Evolutionary conservation across 2,329 filamentous ascomycete genomes (phyloP), one percentile per base, ranked within the genome.

Genomic region (Colletotrichum horii): DNA sequence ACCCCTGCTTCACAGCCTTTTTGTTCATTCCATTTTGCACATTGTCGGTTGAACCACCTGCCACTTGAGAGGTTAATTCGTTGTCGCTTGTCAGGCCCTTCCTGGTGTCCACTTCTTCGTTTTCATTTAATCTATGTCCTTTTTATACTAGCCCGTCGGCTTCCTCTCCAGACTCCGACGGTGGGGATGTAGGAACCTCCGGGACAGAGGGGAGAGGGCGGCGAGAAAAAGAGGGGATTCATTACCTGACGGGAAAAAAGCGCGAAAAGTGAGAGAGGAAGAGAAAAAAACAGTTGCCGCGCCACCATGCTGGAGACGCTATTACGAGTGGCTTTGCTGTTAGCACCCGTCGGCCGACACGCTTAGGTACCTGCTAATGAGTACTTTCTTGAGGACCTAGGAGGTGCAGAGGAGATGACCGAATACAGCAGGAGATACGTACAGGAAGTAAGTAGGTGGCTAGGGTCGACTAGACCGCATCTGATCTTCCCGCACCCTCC

Each of bases 291-390:
- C 56, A 60, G 26, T 55, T 24, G 36, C 67, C 71, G 67, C 67
- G 71, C 71, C 71, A 74, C 71, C 36, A 60, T 32, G 26, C 3
- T 58, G 68, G 60, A 61, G 62, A 72, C 69, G 62, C 72, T 72
- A 75, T 64, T 75, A 72, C 72, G 69, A 67, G 61, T 72, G 62
- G 72, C 72, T 67, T 61, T 71, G 19, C 24, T 71, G 26, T 26
- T 75, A 72, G 68, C 62, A 75, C 69, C 72, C 67, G 52, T 71
- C 72, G 68, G 68, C 36, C 32, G 61, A 60, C 38, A 61, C 72
- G 43, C 72, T 66, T 66, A 16, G n/a, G 56, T 60, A 60, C 48
- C 30, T 22, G 15, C 38, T 43, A 43, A 43, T n/a, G 19, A 26
- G 30, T 62, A 28, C 26, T 43, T 24, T 8, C 24, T 48, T 43